Base-by-base conservation (phyloP, 2,329 filamentous ascomycete genomes). In the Fusarium liriodendri region DNA sequence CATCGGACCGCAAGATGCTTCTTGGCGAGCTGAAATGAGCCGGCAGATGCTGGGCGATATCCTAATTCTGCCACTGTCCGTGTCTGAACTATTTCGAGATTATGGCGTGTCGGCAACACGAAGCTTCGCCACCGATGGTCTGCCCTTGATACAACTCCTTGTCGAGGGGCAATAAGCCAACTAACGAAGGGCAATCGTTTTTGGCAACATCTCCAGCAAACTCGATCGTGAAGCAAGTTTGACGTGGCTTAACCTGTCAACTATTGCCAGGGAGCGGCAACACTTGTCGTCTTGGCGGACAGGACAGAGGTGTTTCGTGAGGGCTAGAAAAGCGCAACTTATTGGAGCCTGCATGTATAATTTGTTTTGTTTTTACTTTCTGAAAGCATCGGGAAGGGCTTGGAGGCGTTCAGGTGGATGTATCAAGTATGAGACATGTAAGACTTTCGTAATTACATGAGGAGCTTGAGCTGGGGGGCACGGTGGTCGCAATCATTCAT, bases 1-100 rank as follows among this genome's bases (percentile, higher is more conserved):
- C 95, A 10, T 97, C 95, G n/a, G 95, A 98, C 85, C 91, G 94
- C 59, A 96, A 90, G 50, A 88, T 98, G 80, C 87, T 98, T 74
- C 87, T 98, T 7, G 95, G 95, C 68, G 95, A 98, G 84, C 85
- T 98, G 69, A 83, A 83, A 73, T 84, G 79, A 86, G 92, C 11
- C 13, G 25, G 20, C 25, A 27, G 50, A 54, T 87, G 88, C 91
- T 89, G 61, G 50, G 50, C 60, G 7, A 60, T 11, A 76, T 71
- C 68, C 42, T 54, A 62, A 70, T 71, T 35, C 57, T 64, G 58
- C 35, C 57, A 25, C 25, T 54, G 45, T 65, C 60, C 50, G 59
- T 66, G 65, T 13, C 40, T 18, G 58, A 42, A 32, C 29, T 20
- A 38, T 58, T 57, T 45, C 58, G 35, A 64, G 64, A 74, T 52